A percentile compares a stretch with the other conserved stretches of the same genome.
Evolutionary conservation across 768 basidiomycete genomes (phyloP).

Genomic region (Leccinum incarnatum): DNA sequence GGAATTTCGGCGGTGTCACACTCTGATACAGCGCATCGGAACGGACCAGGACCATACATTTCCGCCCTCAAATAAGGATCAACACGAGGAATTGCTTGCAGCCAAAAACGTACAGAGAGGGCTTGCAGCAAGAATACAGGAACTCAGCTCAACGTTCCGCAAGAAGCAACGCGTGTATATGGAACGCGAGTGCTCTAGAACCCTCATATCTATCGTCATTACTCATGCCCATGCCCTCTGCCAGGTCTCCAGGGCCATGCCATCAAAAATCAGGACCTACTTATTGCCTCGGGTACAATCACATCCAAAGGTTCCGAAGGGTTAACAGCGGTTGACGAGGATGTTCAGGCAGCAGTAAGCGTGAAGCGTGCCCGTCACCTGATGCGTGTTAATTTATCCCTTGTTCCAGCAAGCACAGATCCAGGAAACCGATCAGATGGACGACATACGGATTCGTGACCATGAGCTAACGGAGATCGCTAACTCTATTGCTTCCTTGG

Average conservation of each 20-base stretch:
- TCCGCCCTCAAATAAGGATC: constrained; percentile 50
- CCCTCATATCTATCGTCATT: constrained; percentile 8
- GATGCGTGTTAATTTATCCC: constrained; percentile 10
- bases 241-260: constrained; percentile 95
- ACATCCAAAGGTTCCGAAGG: constrained; percentile 80
- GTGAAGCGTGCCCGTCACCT: constrained; percentile 15
- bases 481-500: constrained; percentile 84
- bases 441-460: constrained; percentile 48
- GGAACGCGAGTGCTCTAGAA: constrained; percentile 71
- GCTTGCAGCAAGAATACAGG: constrained; percentile 94
- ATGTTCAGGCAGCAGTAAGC: constrained; percentile 82
- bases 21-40: constrained; percentile 68
- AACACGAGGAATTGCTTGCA: constrained; percentile 52
- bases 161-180: constrained; percentile 99
- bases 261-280: constrained; percentile 93
- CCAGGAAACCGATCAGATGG: constrained; percentile 36
- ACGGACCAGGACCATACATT: constrained; percentile 57
- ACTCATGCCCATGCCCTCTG: constrained; percentile 15
- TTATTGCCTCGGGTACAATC: constrained; percentile 86
- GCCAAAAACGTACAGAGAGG: constrained; percentile 95
- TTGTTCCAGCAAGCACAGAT: constrained; percentile 32
- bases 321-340: constrained; percentile 84
- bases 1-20: constrained; percentile 42
- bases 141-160: constrained; percentile 85
- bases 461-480: constrained; percentile 88